Conservation (phyloP, 805 yeast species). For the Starmerella bombi region DNA sequence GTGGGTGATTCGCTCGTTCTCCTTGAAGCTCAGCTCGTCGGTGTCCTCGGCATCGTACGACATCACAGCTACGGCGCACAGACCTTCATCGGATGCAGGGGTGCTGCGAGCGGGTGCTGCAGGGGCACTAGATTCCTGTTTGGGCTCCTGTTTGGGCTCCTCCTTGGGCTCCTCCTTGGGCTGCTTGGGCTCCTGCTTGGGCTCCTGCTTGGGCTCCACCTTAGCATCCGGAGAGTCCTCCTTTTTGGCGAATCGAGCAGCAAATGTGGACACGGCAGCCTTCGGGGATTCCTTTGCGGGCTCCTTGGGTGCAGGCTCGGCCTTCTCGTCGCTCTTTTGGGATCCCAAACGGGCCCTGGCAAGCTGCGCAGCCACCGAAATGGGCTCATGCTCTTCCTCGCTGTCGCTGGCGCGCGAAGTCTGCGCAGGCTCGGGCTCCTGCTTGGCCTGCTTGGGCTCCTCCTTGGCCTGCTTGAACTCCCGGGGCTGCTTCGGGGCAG, state of each 20-base stretch:
- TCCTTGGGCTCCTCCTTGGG: neutral
- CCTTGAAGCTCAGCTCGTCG: constrained; percentile 53
- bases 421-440: neutral
- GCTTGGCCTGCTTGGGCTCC: neutral
- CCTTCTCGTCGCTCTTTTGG: constrained; percentile 11
- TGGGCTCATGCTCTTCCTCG: constrained; percentile 4
- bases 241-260: constrained; percentile 17
- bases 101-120: constrained; percentile 8
- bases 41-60: constrained; percentile 64
- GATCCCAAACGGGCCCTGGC: constrained; percentile 12
- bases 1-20: constrained; percentile 53
- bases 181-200: constrained; percentile 1
- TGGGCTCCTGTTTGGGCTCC: constrained; percentile 9
- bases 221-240: neutral
- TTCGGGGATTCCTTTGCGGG: constrained; percentile 7
- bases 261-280: constrained; percentile 13
- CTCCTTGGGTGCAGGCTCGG: constrained; percentile 11
- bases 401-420: neutral
- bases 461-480: neutral
- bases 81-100: constrained; percentile 13
- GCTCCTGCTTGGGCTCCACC: constrained; percentile 4
- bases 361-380: constrained; percentile 17
- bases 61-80: constrained; percentile 50
- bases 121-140: too few relatives aligned
- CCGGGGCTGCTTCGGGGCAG: neutral